Conservation (phyloP, 306 rosid genomes). For the Dryas drummondii region DNA sequence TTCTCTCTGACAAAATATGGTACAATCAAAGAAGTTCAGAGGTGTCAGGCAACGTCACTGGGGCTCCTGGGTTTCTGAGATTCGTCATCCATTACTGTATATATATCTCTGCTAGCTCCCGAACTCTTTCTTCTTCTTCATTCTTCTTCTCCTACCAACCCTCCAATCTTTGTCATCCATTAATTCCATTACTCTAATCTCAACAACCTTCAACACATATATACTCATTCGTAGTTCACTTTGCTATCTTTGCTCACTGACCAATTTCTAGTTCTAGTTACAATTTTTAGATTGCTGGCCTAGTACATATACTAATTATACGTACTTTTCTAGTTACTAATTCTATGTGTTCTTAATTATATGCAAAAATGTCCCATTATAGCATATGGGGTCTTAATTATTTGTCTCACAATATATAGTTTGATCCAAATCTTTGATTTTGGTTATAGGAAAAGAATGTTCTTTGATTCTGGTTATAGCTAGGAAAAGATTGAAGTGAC, state of each 20-base stretch:
- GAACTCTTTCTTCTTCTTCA: not conserved
- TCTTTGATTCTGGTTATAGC: too few relatives aligned
- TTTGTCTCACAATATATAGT: not conserved
- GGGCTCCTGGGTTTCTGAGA: constrained; percentile 96
- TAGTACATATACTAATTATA: too few relatives aligned
- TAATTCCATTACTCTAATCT: not conserved
- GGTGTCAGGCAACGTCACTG: constrained; percentile 91
- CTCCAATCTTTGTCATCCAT: constrained; percentile 2
- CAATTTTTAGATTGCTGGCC: not conserved
- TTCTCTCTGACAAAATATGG: constrained; percentile 39
- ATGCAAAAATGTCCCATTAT: not conserved
- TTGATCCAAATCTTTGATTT: not conserved
- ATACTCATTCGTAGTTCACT: not conserved
- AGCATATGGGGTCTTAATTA: not conserved
- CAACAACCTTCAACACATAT: not conserved
- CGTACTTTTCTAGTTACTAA: not conserved
- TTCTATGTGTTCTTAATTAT: not conserved
- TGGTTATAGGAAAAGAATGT: not conserved
- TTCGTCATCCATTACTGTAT: constrained; percentile 82
- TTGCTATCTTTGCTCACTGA: not conserved
- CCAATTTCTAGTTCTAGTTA: not conserved
- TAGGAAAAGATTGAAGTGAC: not conserved
- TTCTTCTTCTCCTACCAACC: not conserved
- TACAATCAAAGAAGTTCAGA: constrained; percentile 64
- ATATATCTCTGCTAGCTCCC: constrained; percentile 17